Base-by-base conservation (phyloP, 1,284 basidiomycete species). In the Cutaneotrichosporon sp. region DNA sequence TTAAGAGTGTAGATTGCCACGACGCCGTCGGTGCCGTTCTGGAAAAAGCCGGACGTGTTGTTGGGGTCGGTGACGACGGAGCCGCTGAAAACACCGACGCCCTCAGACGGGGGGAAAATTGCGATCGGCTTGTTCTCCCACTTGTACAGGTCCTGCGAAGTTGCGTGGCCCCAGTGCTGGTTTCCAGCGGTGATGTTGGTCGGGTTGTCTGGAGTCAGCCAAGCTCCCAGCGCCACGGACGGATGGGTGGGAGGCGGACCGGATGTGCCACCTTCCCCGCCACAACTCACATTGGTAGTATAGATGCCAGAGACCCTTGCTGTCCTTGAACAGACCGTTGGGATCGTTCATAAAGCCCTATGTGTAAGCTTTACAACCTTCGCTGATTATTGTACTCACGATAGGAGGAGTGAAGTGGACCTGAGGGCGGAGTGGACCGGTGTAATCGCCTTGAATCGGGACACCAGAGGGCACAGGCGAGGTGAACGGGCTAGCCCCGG, bases 121-220 rank as follows among this genome's bases (percentile, higher is more conserved):
- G 70, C 71, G 45, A 71, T 70, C 24, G 72, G 73, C 49, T 76
- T 65, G 51, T 77, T 77, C 47, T 65, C 63, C 77, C 76, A 78
- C 45, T 64, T 60, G 51, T 74, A 76, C n/a, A 76, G 59, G 58
- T 77, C 75, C 11, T 58, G 63, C 22, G 70, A 73, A 14, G 75
- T 75, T 14, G 77, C 76, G 47, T 77, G 76, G 46, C 75, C 75
- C 76, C 76, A 77, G 57, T 76, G 74, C 56, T 76, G 74, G 55
- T 76, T 76, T 5, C 75, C 76, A 1, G 75, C 72, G 11, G 72
- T 65, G 12, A 70, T 49, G 33, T 61, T 63, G 11, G 68, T 67
- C 8, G 76, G 75, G 59, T 78, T 72, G 53, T 70, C 64, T 66
- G 33, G 3, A 4, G 33, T 48, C 63, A 63, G 61, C 32, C 26